Evolutionary conservation across 139 green algal species (phyloP).

Genomic region (Parachlorella kessleri): DNA sequence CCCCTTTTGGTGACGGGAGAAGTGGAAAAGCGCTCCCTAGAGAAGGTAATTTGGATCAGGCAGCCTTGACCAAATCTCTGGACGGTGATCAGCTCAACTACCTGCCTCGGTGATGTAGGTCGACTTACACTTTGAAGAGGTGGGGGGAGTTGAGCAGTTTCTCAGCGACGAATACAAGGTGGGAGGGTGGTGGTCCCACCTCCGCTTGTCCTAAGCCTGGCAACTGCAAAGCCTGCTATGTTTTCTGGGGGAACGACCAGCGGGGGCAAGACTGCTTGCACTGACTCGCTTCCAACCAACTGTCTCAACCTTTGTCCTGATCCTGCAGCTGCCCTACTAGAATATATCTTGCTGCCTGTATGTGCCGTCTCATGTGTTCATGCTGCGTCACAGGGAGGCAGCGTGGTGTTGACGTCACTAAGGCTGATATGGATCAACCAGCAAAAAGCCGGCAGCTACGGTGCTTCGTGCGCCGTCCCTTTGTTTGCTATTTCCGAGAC

Average conservation of each 20-base stretch:
- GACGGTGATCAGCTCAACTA: too few relatives aligned
- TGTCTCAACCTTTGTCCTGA: not conserved
- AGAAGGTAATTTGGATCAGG: too few relatives aligned
- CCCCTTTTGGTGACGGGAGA: too few relatives aligned
- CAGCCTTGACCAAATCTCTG: too few relatives aligned
- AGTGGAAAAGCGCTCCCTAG: too few relatives aligned
- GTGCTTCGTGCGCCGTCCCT: not conserved
- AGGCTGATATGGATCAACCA: not conserved
- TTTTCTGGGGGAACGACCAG: too few relatives aligned
- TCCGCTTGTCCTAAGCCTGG: not conserved
- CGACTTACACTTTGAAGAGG: not conserved
- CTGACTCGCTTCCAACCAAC: too few relatives aligned
- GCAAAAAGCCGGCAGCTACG: not conserved
- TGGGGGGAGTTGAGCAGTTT: not conserved
- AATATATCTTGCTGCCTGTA: not conserved
- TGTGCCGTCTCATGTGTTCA: not conserved
- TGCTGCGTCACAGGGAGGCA: not conserved
- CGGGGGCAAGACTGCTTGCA: too few relatives aligned
- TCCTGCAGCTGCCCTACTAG: not conserved
- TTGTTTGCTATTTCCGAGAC: not conserved
- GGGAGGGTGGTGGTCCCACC: not conserved
- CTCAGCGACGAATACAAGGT: not conserved
- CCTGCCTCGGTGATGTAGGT: too few relatives aligned
- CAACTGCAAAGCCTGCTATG: not conserved
- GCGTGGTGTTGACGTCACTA: not conserved